Base-by-base conservation (phyloP, 2,329 filamentous ascomycete species). In the Curvularia verruculosa region DNA sequence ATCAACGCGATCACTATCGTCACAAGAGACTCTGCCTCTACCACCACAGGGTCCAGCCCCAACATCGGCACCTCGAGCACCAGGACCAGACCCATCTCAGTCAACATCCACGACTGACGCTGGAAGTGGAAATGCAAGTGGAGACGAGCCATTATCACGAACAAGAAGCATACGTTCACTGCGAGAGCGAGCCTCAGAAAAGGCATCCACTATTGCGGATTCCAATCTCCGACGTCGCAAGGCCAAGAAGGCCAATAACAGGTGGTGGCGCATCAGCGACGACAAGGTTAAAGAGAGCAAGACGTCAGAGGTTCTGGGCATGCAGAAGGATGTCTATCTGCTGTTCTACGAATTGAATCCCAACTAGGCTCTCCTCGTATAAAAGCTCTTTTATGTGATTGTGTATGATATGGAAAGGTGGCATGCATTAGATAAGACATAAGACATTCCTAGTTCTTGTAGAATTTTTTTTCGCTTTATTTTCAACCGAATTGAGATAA, bases 261-360 rank as follows among this genome's bases (percentile, higher is more conserved):
- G 89, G 39, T 99, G 95, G 95, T 99, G 95, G 95, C 87, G 95
- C 34, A 96, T 99, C 64, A 97, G 93, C 64, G 95, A 99, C 74
- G 95, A 99, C 65, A 96, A 96, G 77, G 87, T 98, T 69, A 95
- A 94, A 73, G 94, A 98, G 77, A 89, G 92, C 65, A 96, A 93
- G 81, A 98, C 93, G 5, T 86, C 84, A 52, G 95, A 99, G 66
- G 92, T 99, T 6, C 77, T 99, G 56, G 87, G 87, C 7, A 96
- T 97, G 92, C 92, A 97, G 78, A 89, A 89, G 69, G 95, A 99
- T 77, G 94, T 98, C 0, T 99, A 99, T 75, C 80, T 99, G 73
- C 78, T 99, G 49, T 99, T 99, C 76, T 99, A 99, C 77, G 94
- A 98, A 80, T 80, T 96, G 67, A 90, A 94, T 9, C 1, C 21